A percentile compares a stretch with the other conserved stretches of the same genome.
Conservation (phyloP, 345 rosid species). For the Aquilaria yunnanensis region DNA sequence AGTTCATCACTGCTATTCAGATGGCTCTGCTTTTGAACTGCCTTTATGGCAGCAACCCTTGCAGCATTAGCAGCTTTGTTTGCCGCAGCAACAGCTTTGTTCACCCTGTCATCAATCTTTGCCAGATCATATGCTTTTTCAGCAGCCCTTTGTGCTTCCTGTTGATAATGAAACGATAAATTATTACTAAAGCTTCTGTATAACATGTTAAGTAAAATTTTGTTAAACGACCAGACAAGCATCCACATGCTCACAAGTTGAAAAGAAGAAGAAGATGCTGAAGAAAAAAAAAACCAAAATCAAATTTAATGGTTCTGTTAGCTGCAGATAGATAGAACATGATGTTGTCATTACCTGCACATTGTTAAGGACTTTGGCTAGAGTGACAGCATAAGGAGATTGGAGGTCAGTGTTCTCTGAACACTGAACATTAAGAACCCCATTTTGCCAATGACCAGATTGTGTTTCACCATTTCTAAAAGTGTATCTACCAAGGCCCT, state of each 20-base stretch:
- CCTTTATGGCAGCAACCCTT: conserved; percentile 74
- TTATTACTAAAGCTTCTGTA: neutral
- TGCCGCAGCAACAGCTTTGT: conserved; percentile 54
- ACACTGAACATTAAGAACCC: conserved; percentile 27
- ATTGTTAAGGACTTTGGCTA: conserved; percentile 31
- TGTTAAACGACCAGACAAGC: neutral
- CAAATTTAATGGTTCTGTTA: neutral
- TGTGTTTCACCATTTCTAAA: conserved; percentile 76
- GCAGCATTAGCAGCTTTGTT: conserved; percentile 87
- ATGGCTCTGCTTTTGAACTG: conserved; percentile 58
- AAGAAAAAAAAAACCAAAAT: neutral
- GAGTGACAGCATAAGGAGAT: conserved; percentile 22
- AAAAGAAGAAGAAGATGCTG: neutral
- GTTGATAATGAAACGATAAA: conserved; percentile 6
- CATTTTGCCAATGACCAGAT: conserved; percentile 77
- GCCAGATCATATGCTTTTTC: conserved; percentile 46
- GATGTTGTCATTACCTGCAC: conserved; percentile 29
- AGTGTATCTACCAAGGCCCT: conserved; percentile 77
- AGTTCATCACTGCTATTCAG: conserved; percentile 23
- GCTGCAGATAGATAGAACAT: neutral
- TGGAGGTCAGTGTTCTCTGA: conserved; percentile 18
- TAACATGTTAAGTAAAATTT: neutral
- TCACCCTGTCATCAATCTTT: conserved; percentile 63
- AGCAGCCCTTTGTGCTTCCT: conserved; percentile 72
- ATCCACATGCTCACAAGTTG: neutral